Evolutionary conservation across 2,329 filamentous ascomycete species (phyloP).

Genomic region (Fusarium sulawesiense): DNA sequence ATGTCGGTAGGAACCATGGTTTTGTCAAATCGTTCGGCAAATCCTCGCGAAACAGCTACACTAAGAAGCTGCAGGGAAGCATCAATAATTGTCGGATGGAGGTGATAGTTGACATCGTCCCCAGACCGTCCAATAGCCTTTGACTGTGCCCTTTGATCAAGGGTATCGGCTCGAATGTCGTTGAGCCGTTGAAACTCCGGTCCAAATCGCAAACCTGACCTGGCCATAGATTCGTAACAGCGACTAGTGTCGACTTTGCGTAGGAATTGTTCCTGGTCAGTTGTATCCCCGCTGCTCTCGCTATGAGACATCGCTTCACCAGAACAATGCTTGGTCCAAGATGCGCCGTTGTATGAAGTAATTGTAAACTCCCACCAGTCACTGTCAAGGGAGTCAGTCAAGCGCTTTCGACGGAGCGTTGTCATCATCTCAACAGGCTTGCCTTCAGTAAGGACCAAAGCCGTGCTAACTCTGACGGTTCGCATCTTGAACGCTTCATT

Average conservation of each 20-base stretch:
- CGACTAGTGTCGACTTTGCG: background rate
- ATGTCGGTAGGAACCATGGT: slow-evolving; percentile 12
- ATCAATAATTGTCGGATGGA: slow-evolving; percentile 5
- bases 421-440: slow-evolving; percentile 8
- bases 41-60: slow-evolving; percentile 2
- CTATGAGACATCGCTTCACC: background rate
- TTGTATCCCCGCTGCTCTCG: background rate
- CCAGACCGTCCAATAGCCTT: background rate
- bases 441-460: background rate
- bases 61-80: background rate
- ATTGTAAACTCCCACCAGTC: slow-evolving; percentile 10
- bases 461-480: slow-evolving; percentile 3
- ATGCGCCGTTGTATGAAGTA: background rate
- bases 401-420: background rate
- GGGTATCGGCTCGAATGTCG: background rate
- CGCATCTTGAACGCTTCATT: slow-evolving; percentile 4
- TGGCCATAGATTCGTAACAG: slow-evolving; percentile 7
- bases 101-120: background rate
- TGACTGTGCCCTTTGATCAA: background rate
- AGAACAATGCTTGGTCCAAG: slow-evolving; percentile 5
- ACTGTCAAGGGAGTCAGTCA: slow-evolving; percentile 8
- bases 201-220: slow-evolving; percentile 1
- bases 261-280: background rate
- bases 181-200: background rate
- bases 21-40: background rate